Percentiles rank a stretch among this genome's conserved stretches.
Evolutionary conservation across 177 flowering plant species (phyloP).

Genomic region (Tripterygium wilfordii): DNA sequence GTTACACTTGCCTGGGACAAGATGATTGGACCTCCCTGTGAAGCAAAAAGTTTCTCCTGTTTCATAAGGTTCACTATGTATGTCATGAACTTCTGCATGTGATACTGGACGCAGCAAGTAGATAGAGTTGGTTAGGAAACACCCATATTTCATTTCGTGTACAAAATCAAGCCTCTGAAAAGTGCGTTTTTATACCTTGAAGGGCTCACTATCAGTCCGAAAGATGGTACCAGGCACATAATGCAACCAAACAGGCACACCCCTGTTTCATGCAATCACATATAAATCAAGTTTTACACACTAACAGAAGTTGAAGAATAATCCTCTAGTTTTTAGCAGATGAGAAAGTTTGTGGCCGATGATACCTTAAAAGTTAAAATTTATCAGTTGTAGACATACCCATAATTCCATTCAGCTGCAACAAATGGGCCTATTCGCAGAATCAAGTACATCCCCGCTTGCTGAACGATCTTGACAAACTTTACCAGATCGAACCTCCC

Average conservation of each 20-base stretch:
- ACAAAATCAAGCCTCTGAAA: no score
- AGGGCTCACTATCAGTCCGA: conserved; percentile 70
- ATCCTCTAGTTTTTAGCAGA: no score
- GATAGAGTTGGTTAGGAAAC: no score
- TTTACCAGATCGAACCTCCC: conserved; percentile 81
- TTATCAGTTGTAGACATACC: conserved; percentile 53
- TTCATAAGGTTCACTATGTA: conserved; percentile 82
- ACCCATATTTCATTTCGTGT: no score
- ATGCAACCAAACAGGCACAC: conserved; percentile 96
- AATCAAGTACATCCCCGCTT: conserved; percentile 73
- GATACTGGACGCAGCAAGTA: conserved; percentile 44
- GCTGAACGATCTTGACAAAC: conserved; percentile 80
- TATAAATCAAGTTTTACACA: no score
- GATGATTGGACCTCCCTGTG: conserved; percentile 98
- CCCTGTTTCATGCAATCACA: no score
- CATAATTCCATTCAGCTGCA: conserved; percentile 96
- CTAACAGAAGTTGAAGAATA: no score
- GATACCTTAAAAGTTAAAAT: no score
- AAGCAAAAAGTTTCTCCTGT: conserved; percentile 81
- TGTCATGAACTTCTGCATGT: conserved; percentile 88
- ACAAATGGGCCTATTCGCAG: conserved; percentile 94
- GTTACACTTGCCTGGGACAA: conserved; percentile 77
- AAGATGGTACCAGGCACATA: conserved; percentile 84
- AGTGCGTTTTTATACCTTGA: conserved; percentile 69
- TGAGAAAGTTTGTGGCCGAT: no score